These are phyloP conservation scores for Fusarium nygamai DNA, from an alignment of 2,329 filamentous ascomycete species.

Conservation along the genomic window DNA sequence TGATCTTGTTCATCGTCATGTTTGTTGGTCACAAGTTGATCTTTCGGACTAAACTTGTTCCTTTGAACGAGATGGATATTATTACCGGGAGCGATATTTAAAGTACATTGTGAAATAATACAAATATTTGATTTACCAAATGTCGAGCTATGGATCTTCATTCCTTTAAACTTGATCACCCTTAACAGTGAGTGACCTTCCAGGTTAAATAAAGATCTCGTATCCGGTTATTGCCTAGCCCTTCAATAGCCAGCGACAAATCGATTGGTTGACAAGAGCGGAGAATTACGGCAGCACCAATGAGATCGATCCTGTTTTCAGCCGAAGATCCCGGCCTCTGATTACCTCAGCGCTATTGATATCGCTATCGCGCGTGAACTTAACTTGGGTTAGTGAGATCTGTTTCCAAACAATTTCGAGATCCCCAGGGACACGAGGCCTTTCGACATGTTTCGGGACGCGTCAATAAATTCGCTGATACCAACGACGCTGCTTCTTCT, in stretches of 20 bases:
- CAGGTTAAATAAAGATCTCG: neutral
- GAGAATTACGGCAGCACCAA: slow-evolving; percentile 2
- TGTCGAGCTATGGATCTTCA: neutral
- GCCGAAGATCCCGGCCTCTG: slow-evolving; percentile 23
- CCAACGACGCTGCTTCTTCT: slow-evolving; percentile 5
- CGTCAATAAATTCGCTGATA: neutral
- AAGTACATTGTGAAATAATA: neutral
- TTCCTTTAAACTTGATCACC: neutral
- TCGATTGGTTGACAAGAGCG: neutral
- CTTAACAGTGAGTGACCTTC: neutral
- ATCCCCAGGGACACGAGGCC: neutral
- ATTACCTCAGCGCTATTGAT: slow-evolving; percentile 10
- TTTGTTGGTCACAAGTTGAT: slow-evolving; percentile 34
- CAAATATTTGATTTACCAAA: too few relatives aligned
- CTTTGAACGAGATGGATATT: slow-evolving; percentile 10
- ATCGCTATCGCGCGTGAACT: slow-evolving; percentile 8
- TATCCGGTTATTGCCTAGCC: neutral
- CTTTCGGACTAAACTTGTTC: slow-evolving; percentile 21
- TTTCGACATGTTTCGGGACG: slow-evolving; percentile 13
- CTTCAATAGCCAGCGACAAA: neutral
- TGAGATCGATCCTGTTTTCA: neutral
- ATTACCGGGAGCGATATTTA: slow-evolving; percentile 3
- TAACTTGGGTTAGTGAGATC: slow-evolving; percentile 3
- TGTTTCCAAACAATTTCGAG: slow-evolving; percentile 2
- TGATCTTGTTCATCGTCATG: slow-evolving; percentile 30